A percentile compares a stretch with the other conserved stretches of the same genome.
phyloP scores from a whole-genome alignment of 1,284 basidiomycete genomes.

The Grifola frondosa region DNA sequence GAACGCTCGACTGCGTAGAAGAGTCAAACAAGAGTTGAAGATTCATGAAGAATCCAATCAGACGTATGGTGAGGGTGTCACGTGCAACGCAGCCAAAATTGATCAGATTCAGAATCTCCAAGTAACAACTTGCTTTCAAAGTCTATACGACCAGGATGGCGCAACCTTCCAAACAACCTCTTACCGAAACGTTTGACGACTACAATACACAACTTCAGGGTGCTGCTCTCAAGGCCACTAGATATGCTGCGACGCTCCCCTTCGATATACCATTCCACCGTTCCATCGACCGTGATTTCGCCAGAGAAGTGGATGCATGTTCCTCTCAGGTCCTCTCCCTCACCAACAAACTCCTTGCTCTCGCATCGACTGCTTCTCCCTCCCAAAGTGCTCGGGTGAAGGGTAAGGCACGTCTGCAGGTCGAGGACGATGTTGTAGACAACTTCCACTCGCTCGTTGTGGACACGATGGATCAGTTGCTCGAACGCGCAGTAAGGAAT shows the following conservation, averaged over 20 bases:
- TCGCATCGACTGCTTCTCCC: slow-evolving; percentile 45
- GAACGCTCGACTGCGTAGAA: too few relatives aligned
- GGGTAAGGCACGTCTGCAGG: slow-evolving; percentile 51
- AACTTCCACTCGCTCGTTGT: slow-evolving; percentile 77
- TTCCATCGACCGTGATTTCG: slow-evolving; percentile 75
- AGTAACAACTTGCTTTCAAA: too few relatives aligned
- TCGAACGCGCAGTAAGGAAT: slow-evolving; percentile 77
- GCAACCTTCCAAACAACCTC: too few relatives aligned
- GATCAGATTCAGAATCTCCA: too few relatives aligned
- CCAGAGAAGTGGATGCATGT: slow-evolving; percentile 62
- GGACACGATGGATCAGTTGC: slow-evolving; percentile 79
- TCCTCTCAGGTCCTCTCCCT: slow-evolving; percentile 61
- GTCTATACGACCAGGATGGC: too few relatives aligned
- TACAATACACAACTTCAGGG: slow-evolving; percentile 55
- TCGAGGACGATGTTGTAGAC: slow-evolving; percentile 80
- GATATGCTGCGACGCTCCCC: slow-evolving; percentile 58
- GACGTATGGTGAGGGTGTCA: too few relatives aligned
- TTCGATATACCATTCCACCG: slow-evolving; percentile 81
- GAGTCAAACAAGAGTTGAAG: too few relatives aligned
- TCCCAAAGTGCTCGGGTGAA: slow-evolving; percentile 40
- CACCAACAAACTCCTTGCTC: slow-evolving; percentile 60
- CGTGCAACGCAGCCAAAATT: too few relatives aligned
- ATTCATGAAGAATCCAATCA: too few relatives aligned
- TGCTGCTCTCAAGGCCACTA: slow-evolving; percentile 59
- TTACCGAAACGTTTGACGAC: slow-evolving; percentile 39